These are phyloP conservation scores for Cyphellophora attinorum DNA, from an alignment of 2,329 filamentous ascomycete genomes.

Conservation along the genomic window DNA sequence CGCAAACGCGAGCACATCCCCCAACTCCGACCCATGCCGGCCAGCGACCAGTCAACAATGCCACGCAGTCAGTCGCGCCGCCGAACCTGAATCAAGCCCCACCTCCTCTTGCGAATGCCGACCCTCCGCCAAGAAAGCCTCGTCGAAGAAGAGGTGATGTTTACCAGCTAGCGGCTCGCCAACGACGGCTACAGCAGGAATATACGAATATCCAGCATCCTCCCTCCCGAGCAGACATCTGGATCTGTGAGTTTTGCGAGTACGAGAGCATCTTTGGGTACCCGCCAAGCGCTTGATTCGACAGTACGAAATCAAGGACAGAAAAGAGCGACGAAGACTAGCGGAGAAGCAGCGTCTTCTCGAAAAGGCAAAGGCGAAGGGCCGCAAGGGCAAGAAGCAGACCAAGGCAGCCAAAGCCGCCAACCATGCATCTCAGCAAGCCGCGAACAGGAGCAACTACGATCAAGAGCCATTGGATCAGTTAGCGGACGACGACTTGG, in stretches of 20 bases:
- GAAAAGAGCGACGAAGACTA: constrained; percentile 69
- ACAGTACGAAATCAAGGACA: constrained; percentile 90
- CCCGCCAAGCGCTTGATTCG: constrained; percentile 77
- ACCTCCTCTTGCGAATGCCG: constrained; percentile 23
- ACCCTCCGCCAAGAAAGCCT: constrained; percentile 50
- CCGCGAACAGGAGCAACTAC: constrained; percentile 28
- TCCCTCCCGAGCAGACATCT: constrained; percentile 63
- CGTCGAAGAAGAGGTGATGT: constrained; percentile 60
- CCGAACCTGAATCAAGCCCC: constrained; percentile 39
- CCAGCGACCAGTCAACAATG: constrained; percentile 23
- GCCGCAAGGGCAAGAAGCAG: constrained; percentile 77
- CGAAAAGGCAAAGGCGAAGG: constrained; percentile 92
- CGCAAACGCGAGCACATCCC: constrained; percentile 11
- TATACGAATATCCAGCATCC: constrained; percentile 68
- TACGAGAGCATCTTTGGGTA: constrained; percentile 93
- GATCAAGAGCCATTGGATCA: constrained; percentile 31
- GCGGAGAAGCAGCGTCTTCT: constrained; percentile 77
- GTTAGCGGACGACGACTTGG: constrained; percentile 38
- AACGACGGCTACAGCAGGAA: constrained; percentile 67
- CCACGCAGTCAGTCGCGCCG: constrained; percentile 48
- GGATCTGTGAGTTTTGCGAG: constrained; percentile 98
- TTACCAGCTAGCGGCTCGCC: constrained; percentile 63
- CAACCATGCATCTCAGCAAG: constrained; percentile 23
- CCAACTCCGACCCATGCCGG: constrained; percentile 18
- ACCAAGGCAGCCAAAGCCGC: constrained; percentile 55